Percentiles rank a stretch among this genome's conserved stretches.
Conservation (phyloP, 495 filamentous ascomycete genomes). For the Talaromyces stipitatus region DNA sequence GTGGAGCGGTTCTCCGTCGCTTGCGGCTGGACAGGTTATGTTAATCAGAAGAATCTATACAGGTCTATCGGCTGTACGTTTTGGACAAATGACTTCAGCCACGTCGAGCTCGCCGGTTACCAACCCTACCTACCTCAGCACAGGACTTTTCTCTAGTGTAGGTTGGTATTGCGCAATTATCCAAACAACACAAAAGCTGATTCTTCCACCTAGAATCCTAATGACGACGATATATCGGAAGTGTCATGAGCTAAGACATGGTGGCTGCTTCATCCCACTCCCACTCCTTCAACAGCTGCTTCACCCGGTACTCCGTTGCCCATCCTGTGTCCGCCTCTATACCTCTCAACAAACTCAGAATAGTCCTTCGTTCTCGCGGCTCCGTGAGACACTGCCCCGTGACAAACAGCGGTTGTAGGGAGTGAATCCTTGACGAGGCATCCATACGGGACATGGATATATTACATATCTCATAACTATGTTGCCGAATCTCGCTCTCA, state of each 20-base stretch:
- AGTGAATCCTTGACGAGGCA: constrained; percentile 49
- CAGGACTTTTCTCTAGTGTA: too few species aligned
- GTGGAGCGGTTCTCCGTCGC: too few species aligned
- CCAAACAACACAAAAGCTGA: too few species aligned
- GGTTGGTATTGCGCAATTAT: too few species aligned
- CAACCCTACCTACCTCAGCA: too few species aligned
- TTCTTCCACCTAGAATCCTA: too few species aligned
- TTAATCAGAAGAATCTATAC: too few species aligned
- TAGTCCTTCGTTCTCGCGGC: constrained; percentile 38
- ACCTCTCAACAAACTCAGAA: constrained; percentile 45
- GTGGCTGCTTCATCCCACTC: constrained; percentile 28
- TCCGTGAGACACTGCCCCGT: constrained; percentile 52
- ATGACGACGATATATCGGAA: too few species aligned
- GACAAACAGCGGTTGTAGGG: constrained; percentile 54
- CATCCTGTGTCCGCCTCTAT: constrained; percentile 54
- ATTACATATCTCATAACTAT: constrained; percentile 51
- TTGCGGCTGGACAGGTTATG: too few species aligned
- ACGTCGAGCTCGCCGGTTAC: too few species aligned
- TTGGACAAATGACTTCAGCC: too few species aligned
- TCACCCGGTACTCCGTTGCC: constrained; percentile 55
- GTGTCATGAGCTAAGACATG: neutral
- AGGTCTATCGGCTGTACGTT: too few species aligned
- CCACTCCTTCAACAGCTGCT: constrained; percentile 52
- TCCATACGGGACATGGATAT: constrained; percentile 49
- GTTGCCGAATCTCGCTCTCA: constrained; percentile 43